Base-by-base conservation (phyloP, 2,329 filamentous ascomycete genomes). In the Kalmusia sp. region DNA sequence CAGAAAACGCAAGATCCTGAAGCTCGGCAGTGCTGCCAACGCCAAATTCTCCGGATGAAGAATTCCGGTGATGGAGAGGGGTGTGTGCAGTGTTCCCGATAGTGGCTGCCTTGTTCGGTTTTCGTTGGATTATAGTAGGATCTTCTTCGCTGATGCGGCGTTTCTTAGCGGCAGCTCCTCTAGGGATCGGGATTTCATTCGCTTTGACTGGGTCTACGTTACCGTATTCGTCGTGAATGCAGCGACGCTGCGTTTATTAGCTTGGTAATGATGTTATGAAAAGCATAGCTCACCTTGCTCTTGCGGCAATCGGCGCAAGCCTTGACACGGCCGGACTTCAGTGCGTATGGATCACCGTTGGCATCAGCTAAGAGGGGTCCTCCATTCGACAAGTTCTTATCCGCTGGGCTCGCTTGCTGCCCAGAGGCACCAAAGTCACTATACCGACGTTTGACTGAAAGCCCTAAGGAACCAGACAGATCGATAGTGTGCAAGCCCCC, bases 221-320 rank as follows among this genome's bases (percentile, higher is more conserved):
- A 44, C 86, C 86, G 59, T 83, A 81, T 59, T 87, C 84, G 62
- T 88, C 85, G 64, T 88, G 86, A 43, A 88, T 85, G 64, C 86
- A 88, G 64, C 86, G 84, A 53, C 86, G 84, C 85, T 88, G 51
- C 19, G 37, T 65, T 66, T 31, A 62, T 69, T 61, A 72, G 63
- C 31, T 37, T 30, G 21, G 34, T n/a, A 24, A 17, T 2, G 30
- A 14, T 21, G 9, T 15, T 31, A 47, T 39, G 28, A 4, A 47
- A 15, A 12, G 28, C 6, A 19, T 19, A 34, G 72, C 81, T 71
- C 68, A 87, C 85, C 79, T 88, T 88, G 79, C 84, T 87, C 69
- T 86, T 87, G 39, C 86, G 82, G 71, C 86, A 88, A 62, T 87
- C 85, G 53, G 85, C 80, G 67, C 86, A 88, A 37, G 86, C 86